These are phyloP conservation scores for Aspergillus conjunctus DNA, from an alignment of 495 filamentous ascomycete species.

Conservation along the genomic window DNA sequence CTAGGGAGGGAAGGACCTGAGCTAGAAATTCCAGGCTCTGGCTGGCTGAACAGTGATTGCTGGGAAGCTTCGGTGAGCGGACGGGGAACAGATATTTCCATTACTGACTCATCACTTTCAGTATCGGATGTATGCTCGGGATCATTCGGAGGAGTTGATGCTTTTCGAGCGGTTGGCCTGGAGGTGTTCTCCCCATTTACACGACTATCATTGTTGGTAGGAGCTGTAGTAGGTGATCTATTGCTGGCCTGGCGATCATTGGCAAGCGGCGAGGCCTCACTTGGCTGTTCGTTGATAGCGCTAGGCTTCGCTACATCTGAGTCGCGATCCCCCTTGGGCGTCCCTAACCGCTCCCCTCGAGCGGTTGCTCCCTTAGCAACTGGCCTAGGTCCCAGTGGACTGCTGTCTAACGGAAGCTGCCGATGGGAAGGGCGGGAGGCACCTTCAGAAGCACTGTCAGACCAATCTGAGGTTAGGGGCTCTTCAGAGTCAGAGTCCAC, in stretches of 20 bases:
- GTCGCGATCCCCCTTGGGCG: not conserved
- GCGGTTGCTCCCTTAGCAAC: not conserved
- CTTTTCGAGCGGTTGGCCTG: not conserved
- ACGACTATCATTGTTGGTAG: not conserved
- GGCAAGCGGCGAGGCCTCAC: not conserved
- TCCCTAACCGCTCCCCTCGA: not conserved
- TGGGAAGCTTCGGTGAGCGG: conserved; percentile 42
- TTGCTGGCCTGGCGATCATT: not conserved
- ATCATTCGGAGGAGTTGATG: not conserved
- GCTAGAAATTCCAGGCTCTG: conserved; percentile 28
- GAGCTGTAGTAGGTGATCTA: not conserved
- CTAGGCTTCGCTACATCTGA: not conserved
- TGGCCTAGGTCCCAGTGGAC: conserved; percentile 22
- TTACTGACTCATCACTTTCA: conserved; percentile 50
- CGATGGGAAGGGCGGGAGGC: conserved; percentile 7
- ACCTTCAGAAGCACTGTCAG: conserved; percentile 16
- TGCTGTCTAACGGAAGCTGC: conserved; percentile 31
- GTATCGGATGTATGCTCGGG: conserved; percentile 26
- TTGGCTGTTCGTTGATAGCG: not conserved
- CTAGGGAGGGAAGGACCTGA: conserved; percentile 32
- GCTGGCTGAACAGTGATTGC: conserved; percentile 31
- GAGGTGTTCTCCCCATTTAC: not conserved
- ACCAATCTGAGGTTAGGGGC: conserved; percentile 17
- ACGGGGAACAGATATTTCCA: conserved; percentile 56
- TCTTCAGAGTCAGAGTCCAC: conserved; percentile 22